Evolutionary conservation across 116 monocot species (phyloP).

Genomic region (Dioscorea cayenensis): DNA sequence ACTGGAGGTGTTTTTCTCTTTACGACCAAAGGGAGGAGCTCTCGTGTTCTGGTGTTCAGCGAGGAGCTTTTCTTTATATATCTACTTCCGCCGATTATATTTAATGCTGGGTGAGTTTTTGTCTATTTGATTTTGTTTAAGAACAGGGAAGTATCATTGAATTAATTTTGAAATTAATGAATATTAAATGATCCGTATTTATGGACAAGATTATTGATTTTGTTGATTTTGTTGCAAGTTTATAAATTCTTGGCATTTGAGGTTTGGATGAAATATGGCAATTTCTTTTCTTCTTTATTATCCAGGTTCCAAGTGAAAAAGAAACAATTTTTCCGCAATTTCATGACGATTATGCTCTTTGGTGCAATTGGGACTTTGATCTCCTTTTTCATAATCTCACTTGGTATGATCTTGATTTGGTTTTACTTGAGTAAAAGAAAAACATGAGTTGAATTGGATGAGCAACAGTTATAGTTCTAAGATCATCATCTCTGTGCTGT

Average conservation of each 20-base stretch:
- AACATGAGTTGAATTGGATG: too few species aligned
- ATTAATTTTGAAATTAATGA: too few species aligned
- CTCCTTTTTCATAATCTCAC: constrained; percentile 67
- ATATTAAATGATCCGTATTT: too few species aligned
- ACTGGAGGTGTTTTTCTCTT: constrained; percentile 45
- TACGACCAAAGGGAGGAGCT: constrained; percentile 34
- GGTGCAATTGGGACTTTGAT: constrained; percentile 87
- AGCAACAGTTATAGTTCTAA: too few species aligned
- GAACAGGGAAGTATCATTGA: too few species aligned
- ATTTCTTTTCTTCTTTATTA: neutral
- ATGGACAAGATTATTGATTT: too few species aligned
- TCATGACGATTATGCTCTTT: constrained; percentile 79
- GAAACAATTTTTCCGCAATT: constrained; percentile 95
- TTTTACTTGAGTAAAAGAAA: neutral
- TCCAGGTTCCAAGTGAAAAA: constrained; percentile 96
- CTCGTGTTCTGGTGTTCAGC: constrained; percentile 50
- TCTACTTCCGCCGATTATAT: constrained; percentile 65
- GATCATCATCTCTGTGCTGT: too few species aligned
- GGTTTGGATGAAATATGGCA: neutral
- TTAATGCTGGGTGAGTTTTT: constrained; percentile 54
- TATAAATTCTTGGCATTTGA: too few species aligned
- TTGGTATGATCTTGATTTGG: constrained; percentile 39
- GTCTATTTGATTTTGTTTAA: neutral
- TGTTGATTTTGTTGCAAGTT: too few species aligned
- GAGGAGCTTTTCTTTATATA: constrained; percentile 73